A percentile compares a stretch with the other conserved stretches of the same genome.
Conservation (phyloP, 2,329 filamentous ascomycete species). For the Arthrobotrys megalospora region DNA sequence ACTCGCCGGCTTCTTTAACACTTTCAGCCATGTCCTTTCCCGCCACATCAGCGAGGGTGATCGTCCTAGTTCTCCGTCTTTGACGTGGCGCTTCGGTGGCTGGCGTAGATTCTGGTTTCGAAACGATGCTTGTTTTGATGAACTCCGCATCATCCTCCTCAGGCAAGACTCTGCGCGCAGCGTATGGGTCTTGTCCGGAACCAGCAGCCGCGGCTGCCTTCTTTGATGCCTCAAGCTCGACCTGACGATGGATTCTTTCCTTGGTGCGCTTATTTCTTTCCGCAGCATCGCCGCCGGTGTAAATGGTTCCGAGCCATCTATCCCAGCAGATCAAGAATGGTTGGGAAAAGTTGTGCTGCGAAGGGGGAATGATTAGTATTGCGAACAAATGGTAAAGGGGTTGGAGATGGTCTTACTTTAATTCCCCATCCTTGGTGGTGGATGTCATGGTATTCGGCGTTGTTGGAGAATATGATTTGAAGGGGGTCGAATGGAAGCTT, state of each 20-base stretch:
- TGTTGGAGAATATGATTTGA: constrained; percentile 92
- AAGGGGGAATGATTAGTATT: constrained; percentile 21
- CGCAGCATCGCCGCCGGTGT: constrained; percentile 74
- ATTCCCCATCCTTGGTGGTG: constrained; percentile 99
- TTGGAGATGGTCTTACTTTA: constrained; percentile 72
- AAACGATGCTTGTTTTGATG: constrained; percentile 51
- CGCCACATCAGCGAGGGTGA: constrained; percentile 50
- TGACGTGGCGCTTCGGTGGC: constrained; percentile 32
- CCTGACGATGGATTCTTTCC: constrained; percentile 48
- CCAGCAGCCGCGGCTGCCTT: background rate
- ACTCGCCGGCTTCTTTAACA: constrained; percentile 57
- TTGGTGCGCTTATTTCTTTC: constrained; percentile 70
- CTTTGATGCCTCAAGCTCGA: constrained; percentile 38
- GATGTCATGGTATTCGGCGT: constrained; percentile 96
- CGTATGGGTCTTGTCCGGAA: constrained; percentile 39
- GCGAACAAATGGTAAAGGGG: constrained; percentile 7
- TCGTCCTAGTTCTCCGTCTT: constrained; percentile 49
- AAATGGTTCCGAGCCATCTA: constrained; percentile 82
- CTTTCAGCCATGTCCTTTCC: constrained; percentile 58
- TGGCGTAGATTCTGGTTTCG: constrained; percentile 24
- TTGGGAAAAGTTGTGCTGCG: constrained; percentile 83
- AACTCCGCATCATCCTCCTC: constrained; percentile 53
- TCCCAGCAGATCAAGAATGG: constrained; percentile 99
- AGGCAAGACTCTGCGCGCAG: constrained; percentile 41
- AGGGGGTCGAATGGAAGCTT: constrained; percentile 95